A percentile compares a stretch with the other conserved stretches of the same genome.
Conservation (phyloP, 768 basidiomycete genomes). For the Mycena pura region DNA sequence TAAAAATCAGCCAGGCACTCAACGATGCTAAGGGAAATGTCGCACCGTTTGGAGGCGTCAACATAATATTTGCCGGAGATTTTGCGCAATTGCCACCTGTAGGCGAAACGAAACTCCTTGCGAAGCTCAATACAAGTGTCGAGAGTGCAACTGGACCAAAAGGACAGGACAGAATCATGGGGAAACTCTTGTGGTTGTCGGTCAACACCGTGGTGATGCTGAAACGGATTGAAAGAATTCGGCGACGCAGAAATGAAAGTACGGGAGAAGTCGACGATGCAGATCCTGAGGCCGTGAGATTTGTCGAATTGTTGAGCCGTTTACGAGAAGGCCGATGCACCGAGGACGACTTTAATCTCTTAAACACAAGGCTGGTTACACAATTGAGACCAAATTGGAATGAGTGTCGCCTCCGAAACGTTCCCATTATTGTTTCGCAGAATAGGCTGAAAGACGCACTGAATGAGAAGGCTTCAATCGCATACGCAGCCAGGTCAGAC, state of each 20-base stretch:
- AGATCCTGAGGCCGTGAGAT: conserved; percentile 34
- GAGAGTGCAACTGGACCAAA: background rate
- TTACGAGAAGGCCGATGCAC: conserved; percentile 37
- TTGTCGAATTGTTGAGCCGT: conserved; percentile 30
- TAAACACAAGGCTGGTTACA: conserved; percentile 24
- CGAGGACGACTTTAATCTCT: conserved; percentile 24
- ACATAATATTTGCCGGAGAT: conserved; percentile 50
- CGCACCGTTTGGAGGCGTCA: conserved; percentile 45
- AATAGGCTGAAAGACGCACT: conserved; percentile 46
- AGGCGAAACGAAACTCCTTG: background rate
- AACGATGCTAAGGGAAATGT: conserved; percentile 37
- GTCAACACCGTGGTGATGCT: conserved; percentile 36
- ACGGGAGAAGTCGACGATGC: conserved; percentile 25
- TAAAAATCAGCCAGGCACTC: conserved; percentile 41
- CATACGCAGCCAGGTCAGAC: conserved; percentile 32
- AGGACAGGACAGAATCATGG: conserved; percentile 29
- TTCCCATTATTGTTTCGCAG: conserved; percentile 43
- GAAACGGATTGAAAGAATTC: conserved; percentile 13
- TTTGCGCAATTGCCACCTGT: conserved; percentile 49
- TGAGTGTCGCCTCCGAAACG: conserved; percentile 28
- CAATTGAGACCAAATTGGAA: conserved; percentile 4
- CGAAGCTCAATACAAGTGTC: background rate
- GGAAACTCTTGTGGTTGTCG: conserved; percentile 34
- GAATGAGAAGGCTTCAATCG: conserved; percentile 33
- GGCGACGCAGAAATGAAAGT: background rate